Evolutionary conservation across 2,329 filamentous ascomycete genomes (phyloP).

Genomic region (Pleomassaria siparia): DNA sequence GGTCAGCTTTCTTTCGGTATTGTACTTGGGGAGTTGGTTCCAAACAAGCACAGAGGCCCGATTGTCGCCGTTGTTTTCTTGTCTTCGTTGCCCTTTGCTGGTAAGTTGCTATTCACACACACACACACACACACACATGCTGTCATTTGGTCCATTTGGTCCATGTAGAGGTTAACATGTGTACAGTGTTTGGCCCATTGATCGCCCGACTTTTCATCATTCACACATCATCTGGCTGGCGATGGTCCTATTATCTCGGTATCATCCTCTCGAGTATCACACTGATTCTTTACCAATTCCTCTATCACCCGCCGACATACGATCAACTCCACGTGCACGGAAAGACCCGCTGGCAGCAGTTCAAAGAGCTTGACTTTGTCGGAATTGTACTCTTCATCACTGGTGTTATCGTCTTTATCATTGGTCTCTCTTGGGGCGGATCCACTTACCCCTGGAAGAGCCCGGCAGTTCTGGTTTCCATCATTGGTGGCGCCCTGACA

Average conservation of each 20-base stretch:
- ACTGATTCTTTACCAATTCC: constrained; percentile 47
- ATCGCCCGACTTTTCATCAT: constrained; percentile 48
- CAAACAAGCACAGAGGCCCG: constrained; percentile 38
- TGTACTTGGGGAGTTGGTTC: constrained; percentile 36
- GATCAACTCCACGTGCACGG: constrained; percentile 42
- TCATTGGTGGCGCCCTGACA: constrained; percentile 26
- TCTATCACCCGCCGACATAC: constrained; percentile 51
- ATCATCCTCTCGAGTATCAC: constrained; percentile 48
- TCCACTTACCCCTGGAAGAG: constrained; percentile 28
- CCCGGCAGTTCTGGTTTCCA: constrained; percentile 22
- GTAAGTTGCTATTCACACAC: constrained; percentile 10
- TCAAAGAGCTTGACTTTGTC: constrained; percentile 46
- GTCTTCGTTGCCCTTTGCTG: constrained; percentile 32
- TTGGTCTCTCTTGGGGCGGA: constrained; percentile 51
- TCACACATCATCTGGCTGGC: constrained; percentile 40
- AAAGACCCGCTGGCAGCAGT: constrained; percentile 26
- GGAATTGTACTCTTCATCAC: constrained; percentile 49
- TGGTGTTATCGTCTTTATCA: constrained; percentile 47
- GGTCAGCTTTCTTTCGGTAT: constrained; percentile 31
- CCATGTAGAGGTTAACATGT: neutral
- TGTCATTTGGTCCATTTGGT: too few relatives aligned
- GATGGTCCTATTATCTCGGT: constrained; percentile 55
- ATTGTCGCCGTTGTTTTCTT: constrained; percentile 25
- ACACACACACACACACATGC: too few relatives aligned
- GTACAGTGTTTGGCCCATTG: constrained; percentile 47